Base-by-base conservation (phyloP, 2,329 filamentous ascomycete species). In the Neofusicoccum parvum region DNA sequence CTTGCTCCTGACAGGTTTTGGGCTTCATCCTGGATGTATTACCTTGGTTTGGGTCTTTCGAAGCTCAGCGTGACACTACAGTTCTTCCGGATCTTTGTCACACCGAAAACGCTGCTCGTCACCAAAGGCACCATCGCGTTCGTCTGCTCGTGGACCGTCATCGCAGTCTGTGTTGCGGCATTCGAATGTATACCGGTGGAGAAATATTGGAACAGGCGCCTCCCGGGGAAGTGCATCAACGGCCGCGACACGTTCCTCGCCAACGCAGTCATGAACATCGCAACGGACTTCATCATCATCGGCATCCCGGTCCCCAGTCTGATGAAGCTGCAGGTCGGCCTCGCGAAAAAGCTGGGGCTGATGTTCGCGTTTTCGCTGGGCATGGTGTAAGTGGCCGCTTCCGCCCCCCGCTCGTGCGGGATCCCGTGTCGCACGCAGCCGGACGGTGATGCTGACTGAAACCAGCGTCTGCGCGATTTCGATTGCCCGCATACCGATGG, bases 181-280 rank as follows among this genome's bases (percentile, higher is more conserved):
- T 73, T 79, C 34, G 74, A 75, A 50, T 79, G 77, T 48, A 43
- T 75, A 4, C 78, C 78, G 0, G 66, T 78, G 0, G 71, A 74
- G 23, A 72, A 70, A 2, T 74, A 76, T 34, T 79, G 76, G 77
- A 69, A 75, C 20, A 69, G 70, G 10, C 65, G 68, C 2, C 69
- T 76, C 34, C 15, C 63, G 2, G 70, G 68, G 1, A 66, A 69
- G 12, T 79, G 77, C 66, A 69, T 67, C 3, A 74, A 59, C 45
- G 45, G 39, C 34, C 1, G 14, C 2, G 39, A 46, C 27, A 49
- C 51, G 0, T 58, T 58, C 9, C 36, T 56, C 3, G 53, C 53
- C 34, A 65, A 58, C 23, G 63, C 43, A 5, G 45, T n/a, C 20
- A 43, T 65, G 39, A 65, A 65, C 27, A 64, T 65, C 43, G 23